A percentile compares a stretch with the other conserved stretches of the same genome.
These are phyloP conservation scores for Tylopilus sp. DNA, from an alignment of 1,284 basidiomycete genomes.

Conservation along the genomic window DNA sequence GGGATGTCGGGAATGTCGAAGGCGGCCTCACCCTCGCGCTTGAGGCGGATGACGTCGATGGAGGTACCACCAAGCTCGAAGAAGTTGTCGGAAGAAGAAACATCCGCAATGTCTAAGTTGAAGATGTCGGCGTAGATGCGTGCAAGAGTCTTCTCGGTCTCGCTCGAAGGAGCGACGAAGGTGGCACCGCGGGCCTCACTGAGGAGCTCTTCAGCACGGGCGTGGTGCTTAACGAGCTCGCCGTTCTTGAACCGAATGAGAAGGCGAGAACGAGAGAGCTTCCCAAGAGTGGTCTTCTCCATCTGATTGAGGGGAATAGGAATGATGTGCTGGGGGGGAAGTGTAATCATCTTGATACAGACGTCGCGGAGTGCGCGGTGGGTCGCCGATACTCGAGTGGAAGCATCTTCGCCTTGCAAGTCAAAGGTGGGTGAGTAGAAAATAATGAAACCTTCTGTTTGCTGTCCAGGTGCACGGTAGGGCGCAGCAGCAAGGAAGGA, in stretches of 20 bases:
- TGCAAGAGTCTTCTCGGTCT: constrained; percentile 41
- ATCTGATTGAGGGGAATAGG: constrained; percentile 41
- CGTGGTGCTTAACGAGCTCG: constrained; percentile 38
- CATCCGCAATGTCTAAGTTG: constrained; percentile 24
- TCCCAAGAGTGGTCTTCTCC: constrained; percentile 48
- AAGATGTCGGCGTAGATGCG: constrained; percentile 44
- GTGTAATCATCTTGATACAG: constrained; percentile 37
- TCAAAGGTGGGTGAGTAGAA: constrained; percentile 44
- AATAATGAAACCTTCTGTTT: constrained; percentile 44
- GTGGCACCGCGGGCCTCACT: constrained; percentile 35
- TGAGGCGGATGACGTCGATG: constrained; percentile 45
- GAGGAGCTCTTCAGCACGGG: constrained; percentile 41
- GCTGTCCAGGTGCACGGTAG: constrained; percentile 44
- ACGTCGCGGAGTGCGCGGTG: constrained; percentile 32
- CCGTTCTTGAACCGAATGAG: constrained; percentile 41
- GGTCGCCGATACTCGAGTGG: constrained; percentile 24
- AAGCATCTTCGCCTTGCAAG: constrained; percentile 31
- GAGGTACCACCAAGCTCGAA: constrained; percentile 48
- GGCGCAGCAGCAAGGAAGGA: constrained; percentile 52
- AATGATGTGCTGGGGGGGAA: constrained; percentile 37
- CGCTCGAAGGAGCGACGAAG: constrained; percentile 37
- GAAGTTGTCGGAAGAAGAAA: constrained; percentile 45
- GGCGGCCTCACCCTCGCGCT: constrained; percentile 47
- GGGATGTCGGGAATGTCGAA: constrained; percentile 51
- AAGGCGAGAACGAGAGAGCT: constrained; percentile 45